These are phyloP conservation scores for Pythium biforme DNA, from an alignment of 352 stramenopile species.

Conservation along the genomic window DNA sequence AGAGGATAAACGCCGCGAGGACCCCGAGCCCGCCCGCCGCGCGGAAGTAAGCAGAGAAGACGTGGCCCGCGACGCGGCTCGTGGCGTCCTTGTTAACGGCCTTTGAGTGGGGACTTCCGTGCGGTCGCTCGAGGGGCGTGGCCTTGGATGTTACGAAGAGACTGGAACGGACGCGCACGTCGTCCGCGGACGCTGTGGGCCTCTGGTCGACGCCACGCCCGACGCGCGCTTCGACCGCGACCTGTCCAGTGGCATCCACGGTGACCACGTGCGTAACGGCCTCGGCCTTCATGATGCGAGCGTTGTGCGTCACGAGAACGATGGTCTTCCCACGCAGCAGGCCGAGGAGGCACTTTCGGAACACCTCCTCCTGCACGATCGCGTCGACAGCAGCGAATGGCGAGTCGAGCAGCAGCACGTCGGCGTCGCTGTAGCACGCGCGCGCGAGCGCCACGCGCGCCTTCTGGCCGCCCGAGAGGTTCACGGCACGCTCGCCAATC, in stretches of 20 bases:
- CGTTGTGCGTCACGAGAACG: conserved; percentile 57
- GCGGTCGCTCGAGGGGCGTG: no score
- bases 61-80: no score
- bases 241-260: conserved; percentile 6
- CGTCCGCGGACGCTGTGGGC: conserved; percentile 7
- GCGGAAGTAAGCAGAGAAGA: conserved; percentile 29
- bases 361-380: conserved; percentile 41
- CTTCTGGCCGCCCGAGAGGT: conserved; percentile 47
- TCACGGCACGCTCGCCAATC: conserved; percentile 43
- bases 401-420: conserved; percentile 55
- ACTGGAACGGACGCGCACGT: no score
- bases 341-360: conserved; percentile 60
- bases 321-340: conserved; percentile 56
- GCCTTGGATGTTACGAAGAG: no score
- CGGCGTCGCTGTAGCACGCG: conserved; percentile 38
- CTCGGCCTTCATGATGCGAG: conserved; percentile 36
- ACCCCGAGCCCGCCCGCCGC: conserved; percentile 40
- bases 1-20: conserved; percentile 35
- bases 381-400: conserved; percentile 42
- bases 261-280: conserved; percentile 11
- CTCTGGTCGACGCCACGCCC: no score
- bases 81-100: no score
- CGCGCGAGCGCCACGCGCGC: conserved; percentile 45
- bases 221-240: no score
- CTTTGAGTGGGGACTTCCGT: conserved; percentile 56